Base-by-base conservation (phyloP, 2,329 filamentous ascomycete species). In the Colletotrichum tanaceti region DNA sequence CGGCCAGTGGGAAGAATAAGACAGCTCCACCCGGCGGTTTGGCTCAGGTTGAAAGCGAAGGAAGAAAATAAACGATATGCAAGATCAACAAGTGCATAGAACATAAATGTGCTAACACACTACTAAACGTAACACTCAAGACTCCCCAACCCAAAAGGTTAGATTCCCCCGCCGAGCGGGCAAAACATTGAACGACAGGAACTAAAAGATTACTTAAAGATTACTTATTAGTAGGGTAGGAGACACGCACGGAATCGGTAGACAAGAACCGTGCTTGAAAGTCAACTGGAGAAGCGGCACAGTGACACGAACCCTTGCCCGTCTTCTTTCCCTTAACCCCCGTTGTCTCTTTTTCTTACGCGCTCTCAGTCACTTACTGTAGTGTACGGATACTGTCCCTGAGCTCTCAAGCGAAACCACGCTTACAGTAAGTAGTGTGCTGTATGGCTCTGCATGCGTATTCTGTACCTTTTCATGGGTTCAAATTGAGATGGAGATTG, bases 11-110 rank as follows among this genome's bases (percentile, higher is more conserved):
- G 35, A 39, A 68, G 44, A 55, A 16, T 1, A 58, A 47, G 44
- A 58, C 47, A 35, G 35, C 60, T 64, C 39, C 53, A 64, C 60
- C 7, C 20, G n/a, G 54, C 44, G 49, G 49, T 61, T 65, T 54
- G 49, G 63, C 41, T 65, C 57, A 65, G 55, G 41, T 68, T 64
- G 65, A 64, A 64, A 65, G 49, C 43, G 20, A 43, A 52, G 52
- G 44, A 63, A 41, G 24, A 28, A 47, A 54, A 63, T 18, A n/a
- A 24, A 24, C 24, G 39, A 22, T 67, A 24, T 46, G 9, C 43
- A 39, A 64, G 53, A 18, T n/a, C n/a, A n/a, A n/a, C 28, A 28
- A 28, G 28, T 28, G 28, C 7, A 28, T 1, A 28, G 28, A 28
- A 7, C 4, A 7, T 7, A 28, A 7, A 28, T 28, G 28, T 28